Conservation (phyloP, 2,329 filamentous ascomycete genomes). For the Paecilomyces variotii region DNA sequence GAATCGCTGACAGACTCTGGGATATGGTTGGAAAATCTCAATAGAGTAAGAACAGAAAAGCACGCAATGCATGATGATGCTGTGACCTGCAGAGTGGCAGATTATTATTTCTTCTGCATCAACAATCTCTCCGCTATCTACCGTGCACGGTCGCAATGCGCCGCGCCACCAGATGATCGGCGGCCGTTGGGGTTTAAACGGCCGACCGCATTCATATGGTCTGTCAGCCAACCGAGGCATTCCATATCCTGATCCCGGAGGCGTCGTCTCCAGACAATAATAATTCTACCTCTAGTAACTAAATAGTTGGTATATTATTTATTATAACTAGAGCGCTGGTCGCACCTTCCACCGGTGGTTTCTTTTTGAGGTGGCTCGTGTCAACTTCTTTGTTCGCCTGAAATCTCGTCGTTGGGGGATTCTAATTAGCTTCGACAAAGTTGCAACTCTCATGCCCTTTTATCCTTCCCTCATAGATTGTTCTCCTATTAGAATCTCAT, state of each 20-base stretch:
- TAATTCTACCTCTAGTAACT: background rate
- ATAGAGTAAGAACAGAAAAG: no score
- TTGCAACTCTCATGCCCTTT: background rate
- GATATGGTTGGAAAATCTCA: no score
- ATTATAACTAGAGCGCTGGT: background rate
- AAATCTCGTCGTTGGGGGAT: background rate
- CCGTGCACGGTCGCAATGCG: background rate
- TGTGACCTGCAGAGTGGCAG: background rate
- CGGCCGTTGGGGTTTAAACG: background rate
- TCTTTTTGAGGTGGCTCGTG: background rate
- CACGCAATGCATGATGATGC: background rate
- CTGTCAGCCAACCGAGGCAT: background rate
- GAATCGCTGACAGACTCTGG: no score
- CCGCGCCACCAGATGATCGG: background rate
- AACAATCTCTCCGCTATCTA: background rate
- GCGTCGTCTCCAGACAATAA: background rate
- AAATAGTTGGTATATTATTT: background rate
- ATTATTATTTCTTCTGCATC: background rate
- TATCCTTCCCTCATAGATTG: background rate
- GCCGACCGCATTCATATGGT: background rate
- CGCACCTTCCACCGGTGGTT: background rate
- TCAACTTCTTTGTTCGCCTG: background rate
- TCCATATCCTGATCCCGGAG: background rate
- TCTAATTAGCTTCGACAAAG: background rate
- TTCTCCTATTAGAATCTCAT: background rate